Percentiles rank a stretch among this genome's conserved stretches.
These are phyloP conservation scores for Aureobasidium sp. DNA, from an alignment of 2,329 filamentous ascomycete genomes.

Conservation along the genomic window DNA sequence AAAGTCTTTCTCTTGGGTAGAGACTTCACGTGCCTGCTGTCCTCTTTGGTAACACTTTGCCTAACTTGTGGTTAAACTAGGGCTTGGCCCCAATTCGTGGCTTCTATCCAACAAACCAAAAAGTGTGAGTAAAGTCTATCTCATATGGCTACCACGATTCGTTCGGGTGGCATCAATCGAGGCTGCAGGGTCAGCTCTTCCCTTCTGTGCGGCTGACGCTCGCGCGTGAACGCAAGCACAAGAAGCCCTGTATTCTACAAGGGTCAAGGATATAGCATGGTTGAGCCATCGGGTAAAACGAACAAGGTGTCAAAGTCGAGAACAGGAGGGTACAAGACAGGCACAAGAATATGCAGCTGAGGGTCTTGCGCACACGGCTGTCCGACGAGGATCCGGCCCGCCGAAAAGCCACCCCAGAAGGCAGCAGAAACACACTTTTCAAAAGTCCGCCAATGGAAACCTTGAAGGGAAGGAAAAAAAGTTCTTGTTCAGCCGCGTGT, in stretches of 20 bases:
- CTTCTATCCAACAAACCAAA: neutral
- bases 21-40: neutral
- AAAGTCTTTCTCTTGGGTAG: neutral
- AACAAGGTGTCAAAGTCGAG: neutral
- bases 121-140: neutral
- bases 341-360: neutral
- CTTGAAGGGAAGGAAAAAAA: neutral
- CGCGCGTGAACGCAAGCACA: neutral
- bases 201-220: neutral
- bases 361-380: neutral
- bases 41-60: neutral
- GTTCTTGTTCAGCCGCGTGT: neutral
- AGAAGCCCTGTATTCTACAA: neutral
- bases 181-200: neutral
- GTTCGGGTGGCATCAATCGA: neutral
- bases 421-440: neutral
- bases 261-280: neutral
- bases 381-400: constrained; percentile 4
- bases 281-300: neutral
- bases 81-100: neutral
- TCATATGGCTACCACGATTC: neutral
- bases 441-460: constrained; percentile 12
- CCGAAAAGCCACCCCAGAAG: neutral
- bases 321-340: neutral
- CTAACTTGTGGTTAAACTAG: neutral